Base-by-base conservation (phyloP, 768 basidiomycete genomes). In the Pisolithus albus region DNA sequence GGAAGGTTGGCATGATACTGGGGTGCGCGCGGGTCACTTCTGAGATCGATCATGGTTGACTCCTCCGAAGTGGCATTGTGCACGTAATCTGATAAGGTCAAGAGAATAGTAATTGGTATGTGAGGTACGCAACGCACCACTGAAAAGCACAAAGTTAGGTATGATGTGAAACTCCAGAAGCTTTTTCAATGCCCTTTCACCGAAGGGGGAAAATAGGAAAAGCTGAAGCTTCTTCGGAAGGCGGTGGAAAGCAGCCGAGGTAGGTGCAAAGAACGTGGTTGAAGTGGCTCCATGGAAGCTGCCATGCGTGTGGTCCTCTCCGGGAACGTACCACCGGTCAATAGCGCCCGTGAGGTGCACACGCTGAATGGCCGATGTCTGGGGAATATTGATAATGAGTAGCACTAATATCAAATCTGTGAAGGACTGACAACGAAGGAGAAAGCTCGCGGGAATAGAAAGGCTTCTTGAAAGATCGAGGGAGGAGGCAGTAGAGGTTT, bases 121-220 rank as follows among this genome's bases (percentile, higher is more conserved):
- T 15, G n/a, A 38, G 36, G 13, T 8, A 38, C 5, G 10, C 21
- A n/a, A 59, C 70, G 68, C 49, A 72, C 82, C 76, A 5, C 76
- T 75, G 57, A 79, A 70, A n/a, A 82, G 64, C 21, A 80, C 65
- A 15, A 69, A 52, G 9, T 72, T 64, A 0, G 80, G 80, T 6
- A 79, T 72, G 51, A 79, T 70, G 64, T 86, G 83, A 64, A 75
- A 84, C 42, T 78, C 68, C 13, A 86, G 58, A 18, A 85, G 52
- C 64, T 82, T 83, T 55, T 68, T 74, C 47, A 85, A 54, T 10
- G 66, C 75, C 18, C 57, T 63, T 30, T 70, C 67, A 7, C 83
- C 83, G 50, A 80, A 77, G 1, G 81, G 79, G 4, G 82, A 83
- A 65, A 84, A 83, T 47, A 84, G 67, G 72, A 74, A 84, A 24